Conservation (phyloP, 129 eudicot genomes). For the Flaveria trinervia region DNA sequence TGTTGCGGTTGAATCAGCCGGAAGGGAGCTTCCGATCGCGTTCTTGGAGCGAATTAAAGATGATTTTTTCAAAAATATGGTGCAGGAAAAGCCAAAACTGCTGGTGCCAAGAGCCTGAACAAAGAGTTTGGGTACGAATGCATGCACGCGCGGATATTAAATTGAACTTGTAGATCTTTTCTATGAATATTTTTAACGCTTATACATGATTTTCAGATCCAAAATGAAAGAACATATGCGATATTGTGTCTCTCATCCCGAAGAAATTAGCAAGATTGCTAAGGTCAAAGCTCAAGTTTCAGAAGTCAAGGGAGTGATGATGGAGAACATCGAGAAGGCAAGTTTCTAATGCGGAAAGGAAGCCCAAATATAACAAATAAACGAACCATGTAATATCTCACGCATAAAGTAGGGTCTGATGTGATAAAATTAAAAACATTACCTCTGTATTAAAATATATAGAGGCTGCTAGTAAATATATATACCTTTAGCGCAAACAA, state of each 20-base stretch:
- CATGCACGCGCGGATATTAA: background rate
- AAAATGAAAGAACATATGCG: constrained; percentile 75
- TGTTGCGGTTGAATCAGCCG: constrained; percentile 78
- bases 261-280: constrained; percentile 66
- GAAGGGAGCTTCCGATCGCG: constrained; percentile 77
- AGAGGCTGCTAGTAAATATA: too few species aligned
- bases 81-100: constrained; percentile 78
- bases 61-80: constrained; percentile 67
- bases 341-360: background rate
- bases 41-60: constrained; percentile 79
- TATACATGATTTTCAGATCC: constrained; percentile 36
- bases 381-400: too few species aligned
- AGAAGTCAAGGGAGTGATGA: constrained; percentile 79
- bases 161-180: background rate
- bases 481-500: background rate
- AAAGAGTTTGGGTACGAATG: constrained; percentile 63
- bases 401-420: too few species aligned
- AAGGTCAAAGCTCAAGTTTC: constrained; percentile 77
- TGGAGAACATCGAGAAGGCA: constrained; percentile 82
- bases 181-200: constrained; percentile 5
- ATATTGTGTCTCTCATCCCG: constrained; percentile 67
- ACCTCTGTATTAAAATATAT: too few species aligned
- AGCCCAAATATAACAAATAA: too few species aligned
- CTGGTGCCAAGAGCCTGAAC: constrained; percentile 63
- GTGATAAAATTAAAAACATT: too few species aligned